Evolutionary conservation across 192 early-diverging fungal genomes (phyloP).

Genomic region (Backusella parvicylindrica): DNA sequence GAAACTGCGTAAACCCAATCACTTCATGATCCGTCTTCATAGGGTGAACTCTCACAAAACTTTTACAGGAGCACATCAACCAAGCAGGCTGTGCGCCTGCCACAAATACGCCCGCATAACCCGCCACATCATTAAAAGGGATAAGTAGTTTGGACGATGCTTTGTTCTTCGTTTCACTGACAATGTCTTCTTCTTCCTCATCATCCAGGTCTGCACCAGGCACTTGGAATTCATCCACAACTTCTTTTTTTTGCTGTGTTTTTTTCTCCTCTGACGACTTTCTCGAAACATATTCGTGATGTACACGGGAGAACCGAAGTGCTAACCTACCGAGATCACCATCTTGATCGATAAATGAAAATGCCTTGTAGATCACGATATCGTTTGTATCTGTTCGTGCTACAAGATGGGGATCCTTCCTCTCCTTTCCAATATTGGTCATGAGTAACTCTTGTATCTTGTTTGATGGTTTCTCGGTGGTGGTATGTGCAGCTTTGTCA

Average conservation of each 20-base stretch:
- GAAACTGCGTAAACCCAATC: conserved; percentile 67
- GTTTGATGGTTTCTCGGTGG: conserved; percentile 23
- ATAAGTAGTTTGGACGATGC: conserved; percentile 21
- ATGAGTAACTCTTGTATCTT: conserved; percentile 72
- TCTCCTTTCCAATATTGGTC: conserved; percentile 57
- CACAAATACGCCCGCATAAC: conserved; percentile 74
- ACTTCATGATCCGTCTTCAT: conserved; percentile 66
- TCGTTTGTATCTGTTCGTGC: conserved; percentile 61
- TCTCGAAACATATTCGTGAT: conserved; percentile 60
- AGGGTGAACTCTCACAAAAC: conserved; percentile 66
- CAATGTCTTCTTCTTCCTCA: conserved; percentile 15
- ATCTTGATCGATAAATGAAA: conserved; percentile 46
- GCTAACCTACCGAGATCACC: conserved; percentile 50
- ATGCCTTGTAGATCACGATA: conserved; percentile 69
- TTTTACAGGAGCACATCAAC: conserved; percentile 64
- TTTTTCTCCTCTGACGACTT: conserved; percentile 31
- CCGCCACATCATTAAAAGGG: conserved; percentile 48
- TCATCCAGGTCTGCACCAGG: conserved; percentile 30
- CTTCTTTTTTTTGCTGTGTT: conserved; percentile 2
- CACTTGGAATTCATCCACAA: conserved; percentile 28
- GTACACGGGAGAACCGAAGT: conserved; percentile 61
- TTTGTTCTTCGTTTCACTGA: conserved; percentile 9
- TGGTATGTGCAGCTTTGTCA: conserved; percentile 40
- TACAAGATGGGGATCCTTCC: conserved; percentile 63
- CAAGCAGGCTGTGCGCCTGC: conserved; percentile 68